Evolutionary conservation across 2,329 filamentous ascomycete genomes (phyloP), one percentile per base, ranked within the genome.

Genomic region (Cytospora paraplurivora): DNA sequence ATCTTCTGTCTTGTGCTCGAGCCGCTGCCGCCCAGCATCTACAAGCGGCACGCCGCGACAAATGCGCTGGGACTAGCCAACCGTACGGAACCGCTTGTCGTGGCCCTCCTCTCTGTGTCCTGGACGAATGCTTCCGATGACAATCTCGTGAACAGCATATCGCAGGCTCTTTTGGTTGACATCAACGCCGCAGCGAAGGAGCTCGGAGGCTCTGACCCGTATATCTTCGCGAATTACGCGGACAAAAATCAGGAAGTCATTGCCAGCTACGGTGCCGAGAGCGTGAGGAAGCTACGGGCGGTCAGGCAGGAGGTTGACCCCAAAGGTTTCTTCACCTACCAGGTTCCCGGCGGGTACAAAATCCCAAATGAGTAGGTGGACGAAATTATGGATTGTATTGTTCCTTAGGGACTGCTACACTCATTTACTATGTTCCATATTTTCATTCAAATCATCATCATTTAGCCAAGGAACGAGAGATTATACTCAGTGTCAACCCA

Each of bases 211-310:
- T 55, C 50, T 15, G 65, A 67, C 17, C 34, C 54, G 1, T 67
- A 56, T 27, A 19, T 62, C 15, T 65, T 62, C 38, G 53, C 62
- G 1, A 67, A 65, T n/a, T 67, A 65, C 38, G 65, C 65, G 15
- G 65, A 33, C 7, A 27, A 52, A 8, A 59, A 49, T 54, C 65
- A 67, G 37, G 49, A 65, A 3, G 58, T 59, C 1, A 59, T 65
- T 34, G 55, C 37, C 1, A 63, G 58, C 44, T 65, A 67, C 34
- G 65, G 65, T 7, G 10, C 52, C 2, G 34, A 11, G 13, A 65
- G 56, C 27, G 49, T 67, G 19, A 6, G 51, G 12, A 17, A 34
- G 7, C 33, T 67, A 15, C 15, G 34, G 35, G 34, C 41, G 47
- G 15, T 65, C 19, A 60, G 63, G 41, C 12, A 60, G n/a, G 44